phyloP scores from a whole-genome alignment of 2,329 filamentous ascomycete species.

The Aspergillus felis region DNA sequence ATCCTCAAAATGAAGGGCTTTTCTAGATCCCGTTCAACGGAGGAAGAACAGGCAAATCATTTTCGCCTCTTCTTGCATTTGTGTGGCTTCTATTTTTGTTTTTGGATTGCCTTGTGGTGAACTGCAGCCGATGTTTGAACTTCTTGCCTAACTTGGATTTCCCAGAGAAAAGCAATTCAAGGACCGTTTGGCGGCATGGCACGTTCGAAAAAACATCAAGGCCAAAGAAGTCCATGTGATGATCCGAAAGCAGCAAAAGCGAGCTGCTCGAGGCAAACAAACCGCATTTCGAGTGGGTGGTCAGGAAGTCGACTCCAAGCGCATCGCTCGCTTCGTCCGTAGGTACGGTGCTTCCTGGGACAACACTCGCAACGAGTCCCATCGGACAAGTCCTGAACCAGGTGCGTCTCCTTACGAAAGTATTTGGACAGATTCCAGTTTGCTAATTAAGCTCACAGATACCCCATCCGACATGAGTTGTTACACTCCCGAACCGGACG shows the following conservation, averaged over 20 bases:
- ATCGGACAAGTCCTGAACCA: conserved; percentile 29
- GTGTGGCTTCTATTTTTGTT: conserved; percentile 2
- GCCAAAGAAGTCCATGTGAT: conserved; percentile 35
- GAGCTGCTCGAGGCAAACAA: conserved; percentile 34
- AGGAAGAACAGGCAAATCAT: not conserved
- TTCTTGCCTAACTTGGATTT: conserved; percentile 3
- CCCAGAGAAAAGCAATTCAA: conserved; percentile 38
- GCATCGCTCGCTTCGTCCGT: conserved; percentile 32
- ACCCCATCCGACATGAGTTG: conserved; percentile 38
- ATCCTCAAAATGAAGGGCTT: not conserved
- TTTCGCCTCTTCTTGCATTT: not conserved
- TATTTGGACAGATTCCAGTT: not conserved
- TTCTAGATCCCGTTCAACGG: not conserved
- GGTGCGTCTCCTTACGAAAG: conserved; percentile 16
- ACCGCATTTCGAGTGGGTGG: conserved; percentile 34
- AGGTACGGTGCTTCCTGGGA: conserved; percentile 29
- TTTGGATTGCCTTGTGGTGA: not conserved
- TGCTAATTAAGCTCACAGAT: conserved; percentile 15
- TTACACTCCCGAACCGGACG: conserved; percentile 33
- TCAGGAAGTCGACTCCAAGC: conserved; percentile 32
- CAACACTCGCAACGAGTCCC: conserved; percentile 14
- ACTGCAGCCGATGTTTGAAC: not conserved
- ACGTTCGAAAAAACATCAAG: conserved; percentile 38
- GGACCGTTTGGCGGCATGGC: conserved; percentile 35
- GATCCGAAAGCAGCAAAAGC: conserved; percentile 36